Evolutionary conservation across 805 yeast species (phyloP).

Genomic region (Candida maesae): DNA sequence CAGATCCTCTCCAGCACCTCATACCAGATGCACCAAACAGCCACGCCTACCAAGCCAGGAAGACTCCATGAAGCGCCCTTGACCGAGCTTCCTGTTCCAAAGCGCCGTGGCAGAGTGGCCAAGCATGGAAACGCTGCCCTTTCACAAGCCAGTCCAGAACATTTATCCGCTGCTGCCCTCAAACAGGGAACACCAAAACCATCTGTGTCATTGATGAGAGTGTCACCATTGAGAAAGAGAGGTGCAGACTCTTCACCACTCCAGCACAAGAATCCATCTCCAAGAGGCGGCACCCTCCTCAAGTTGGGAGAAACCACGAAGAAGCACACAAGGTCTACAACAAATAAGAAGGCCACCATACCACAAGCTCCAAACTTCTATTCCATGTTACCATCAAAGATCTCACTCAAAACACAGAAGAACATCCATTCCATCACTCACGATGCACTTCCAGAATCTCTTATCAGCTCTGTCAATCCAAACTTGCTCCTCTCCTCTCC

Average conservation of each 20-base stretch:
- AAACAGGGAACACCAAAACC: constrained; percentile 29
- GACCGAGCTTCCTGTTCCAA: constrained; percentile 21
- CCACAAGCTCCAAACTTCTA: background rate
- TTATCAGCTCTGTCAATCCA: constrained; percentile 22
- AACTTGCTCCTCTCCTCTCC: constrained; percentile 27
- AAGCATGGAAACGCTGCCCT: constrained; percentile 9
- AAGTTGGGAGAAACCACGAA: constrained; percentile 9
- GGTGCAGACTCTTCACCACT: constrained; percentile 15
- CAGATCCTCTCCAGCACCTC: background rate
- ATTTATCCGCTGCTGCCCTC: constrained; percentile 26
- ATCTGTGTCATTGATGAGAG: constrained; percentile 27
- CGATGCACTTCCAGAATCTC: background rate
- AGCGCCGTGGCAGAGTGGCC: constrained; percentile 30
- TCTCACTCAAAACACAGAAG: constrained; percentile 20
- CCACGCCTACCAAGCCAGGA: background rate
- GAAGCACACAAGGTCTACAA: constrained; percentile 4
- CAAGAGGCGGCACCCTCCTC: constrained; percentile 27
- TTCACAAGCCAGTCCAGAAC: constrained; percentile 19
- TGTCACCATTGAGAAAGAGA: constrained; percentile 19
- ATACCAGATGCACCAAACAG: background rate
- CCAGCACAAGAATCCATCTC: constrained; percentile 20
- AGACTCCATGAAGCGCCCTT: background rate
- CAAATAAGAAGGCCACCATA: constrained; percentile 3
- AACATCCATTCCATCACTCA: constrained; percentile 21
- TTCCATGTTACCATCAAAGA: constrained; percentile 8